Evolutionary conservation across 352 stramenopile genomes (phyloP).

Genomic region (Globisporangium nagaii): DNA sequence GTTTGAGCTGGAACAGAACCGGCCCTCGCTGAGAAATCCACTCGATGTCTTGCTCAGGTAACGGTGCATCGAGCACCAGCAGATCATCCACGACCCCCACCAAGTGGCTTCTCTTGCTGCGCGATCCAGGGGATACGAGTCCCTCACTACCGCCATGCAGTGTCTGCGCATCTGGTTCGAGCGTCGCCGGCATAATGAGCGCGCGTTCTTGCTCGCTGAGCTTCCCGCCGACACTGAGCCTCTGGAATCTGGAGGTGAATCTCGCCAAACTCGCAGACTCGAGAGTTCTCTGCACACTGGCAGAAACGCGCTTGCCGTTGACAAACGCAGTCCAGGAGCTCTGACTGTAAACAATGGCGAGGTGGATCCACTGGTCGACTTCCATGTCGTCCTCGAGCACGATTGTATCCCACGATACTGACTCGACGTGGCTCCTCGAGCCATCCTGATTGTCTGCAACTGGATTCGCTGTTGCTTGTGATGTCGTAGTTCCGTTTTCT

Average conservation of each 20-base stretch:
- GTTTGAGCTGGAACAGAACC: conserved; percentile 37
- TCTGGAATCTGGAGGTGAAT: not conserved
- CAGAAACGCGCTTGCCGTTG: not conserved
- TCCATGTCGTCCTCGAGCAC: not conserved
- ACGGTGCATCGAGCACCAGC: conserved; percentile 3
- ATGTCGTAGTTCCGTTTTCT: not conserved
- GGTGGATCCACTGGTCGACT: conserved; percentile 1
- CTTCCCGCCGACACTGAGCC: not conserved
- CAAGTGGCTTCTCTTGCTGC: conserved; percentile 1
- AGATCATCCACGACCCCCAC: conserved; percentile 27
- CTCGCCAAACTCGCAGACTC: not conserved
- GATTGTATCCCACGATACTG: not conserved
- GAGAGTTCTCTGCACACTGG: not conserved
- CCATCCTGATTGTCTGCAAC: not conserved
- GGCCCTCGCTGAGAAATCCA: conserved; percentile 20
- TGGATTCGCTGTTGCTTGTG: not conserved
- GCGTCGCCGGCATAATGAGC: too few species aligned
- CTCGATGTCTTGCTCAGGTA: conserved; percentile 11
- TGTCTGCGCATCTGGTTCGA: too few species aligned
- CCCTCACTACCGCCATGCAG: too few species aligned
- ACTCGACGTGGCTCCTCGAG: too few species aligned
- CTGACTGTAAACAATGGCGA: not conserved
- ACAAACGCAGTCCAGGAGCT: not conserved
- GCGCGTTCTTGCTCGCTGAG: conserved; percentile 1
- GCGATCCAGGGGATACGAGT: too few species aligned